Base-by-base conservation (phyloP, 352 stramenopile species). In the Albugo laibachii region DNA sequence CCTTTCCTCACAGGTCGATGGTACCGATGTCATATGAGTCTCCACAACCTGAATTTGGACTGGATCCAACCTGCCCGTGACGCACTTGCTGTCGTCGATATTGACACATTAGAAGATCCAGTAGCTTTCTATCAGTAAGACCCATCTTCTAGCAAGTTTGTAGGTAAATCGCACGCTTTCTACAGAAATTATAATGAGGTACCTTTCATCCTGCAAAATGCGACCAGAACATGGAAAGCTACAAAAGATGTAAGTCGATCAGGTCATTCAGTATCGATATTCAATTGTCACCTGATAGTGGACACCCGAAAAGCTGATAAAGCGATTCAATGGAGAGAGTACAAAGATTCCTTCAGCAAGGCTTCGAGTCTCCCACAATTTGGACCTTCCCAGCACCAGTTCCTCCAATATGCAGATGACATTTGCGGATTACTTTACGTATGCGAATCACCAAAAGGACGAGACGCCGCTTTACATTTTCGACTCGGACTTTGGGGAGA, bases 401-500 rank as follows among this genome's bases (percentile, higher is more conserved):
- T 56, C 66, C 31, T 70, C 70, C 14, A 76, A 74, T 47, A 10
- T 57, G 10, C 58, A 82, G 55, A 84, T 91, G 67, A 83, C 53
- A 13, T 84, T 92, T 48, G 54, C 57, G 0, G 69, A 92, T 55
- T 92, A 82, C 47, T 59, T 65, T 15, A 52, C 65, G 45, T 92
- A 92, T 47, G 55, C 68, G 2, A 49, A 16, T 16, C 59, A 67
- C 13, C 75, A 88, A 37, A 58, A 84, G 20, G 79, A 92, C 45
- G 79, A 92, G 56, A 88, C 79, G 8, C 79, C 77, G 45, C 50
- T 92, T 45, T 92, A 92, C 60, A 86, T 92, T 36, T 92, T 92
- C 34, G 79, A 92, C 41, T 55, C 72, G 16, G 58, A 62, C 36
- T 91, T 92, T 65, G 79, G 74, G 36, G 73, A 84, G 47, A 85